Base-by-base conservation (phyloP, 768 basidiomycete genomes). In the Amanita exitialis region DNA sequence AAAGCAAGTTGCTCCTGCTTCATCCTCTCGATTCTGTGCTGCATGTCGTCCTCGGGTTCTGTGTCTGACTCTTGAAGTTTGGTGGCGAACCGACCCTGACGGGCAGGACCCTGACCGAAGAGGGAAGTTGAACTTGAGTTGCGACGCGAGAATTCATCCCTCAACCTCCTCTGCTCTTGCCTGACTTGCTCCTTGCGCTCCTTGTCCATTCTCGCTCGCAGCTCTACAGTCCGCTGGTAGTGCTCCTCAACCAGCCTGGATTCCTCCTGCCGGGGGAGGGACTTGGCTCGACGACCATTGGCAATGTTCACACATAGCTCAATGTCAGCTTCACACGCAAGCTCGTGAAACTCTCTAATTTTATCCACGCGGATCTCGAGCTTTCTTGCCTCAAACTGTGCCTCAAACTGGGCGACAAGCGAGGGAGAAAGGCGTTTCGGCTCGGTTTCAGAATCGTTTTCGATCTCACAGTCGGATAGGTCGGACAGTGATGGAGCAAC, bases 321-420 rank as follows among this genome's bases (percentile, higher is more conserved):
- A 42, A 73, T 68, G 51, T 75, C 76, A 6, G 68, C 65, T 8
- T 64, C 59, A 6, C 71, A 74, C 13, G 76, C 76, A 30, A 64
- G 65, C 53, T 65, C 67, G 64, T 77, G 67, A 70, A 81, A 74
- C 61, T 80, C 64, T 51, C 70, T 65, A 54, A 79, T 71, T 65
- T 78, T 73, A 35, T 64, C 45, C 53, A 75, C 63, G 48, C 76
- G 72, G 2, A 68, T 66, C 18, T 70, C 61, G 62, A 74, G 69
- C 53, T 77, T 76, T 59, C 68, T 74, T 30, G 62, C 61, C 48
- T 71, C 70, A 43, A 74, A 73, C 8, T 70, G 67, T 7, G 62
- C 63, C 28, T 64, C 42, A 57, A 56, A 25, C 57, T 62, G 35
- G 61, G 64, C 44, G 67, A 65, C 38, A 61, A 61, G 48, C 59